Percentiles rank a stretch among this genome's conserved stretches.
Evolutionary conservation across 2,329 filamentous ascomycete species (phyloP).

Genomic region (Helotiales sp.): DNA sequence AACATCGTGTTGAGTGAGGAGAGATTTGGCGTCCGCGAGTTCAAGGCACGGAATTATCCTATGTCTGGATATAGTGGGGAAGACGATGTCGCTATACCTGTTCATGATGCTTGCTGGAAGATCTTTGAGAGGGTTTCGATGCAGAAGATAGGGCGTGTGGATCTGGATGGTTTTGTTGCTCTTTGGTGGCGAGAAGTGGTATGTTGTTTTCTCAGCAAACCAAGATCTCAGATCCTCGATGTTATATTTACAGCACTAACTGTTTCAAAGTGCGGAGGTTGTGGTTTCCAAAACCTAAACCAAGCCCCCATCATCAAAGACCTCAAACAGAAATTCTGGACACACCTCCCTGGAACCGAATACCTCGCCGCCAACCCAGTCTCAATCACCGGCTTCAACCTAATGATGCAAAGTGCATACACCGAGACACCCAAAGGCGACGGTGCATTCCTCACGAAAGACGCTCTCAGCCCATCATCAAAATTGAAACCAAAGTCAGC

Average conservation of each 20-base stretch:
- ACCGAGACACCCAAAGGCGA: background rate
- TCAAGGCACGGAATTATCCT: constrained; percentile 11
- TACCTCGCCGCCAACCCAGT: constrained; percentile 24
- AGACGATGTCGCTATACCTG: constrained; percentile 11
- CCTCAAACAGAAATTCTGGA: constrained; percentile 14
- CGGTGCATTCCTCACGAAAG: constrained; percentile 1
- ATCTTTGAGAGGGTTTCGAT: constrained; percentile 27
- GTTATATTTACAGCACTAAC: too few relatives aligned
- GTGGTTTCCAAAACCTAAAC: constrained; percentile 20
- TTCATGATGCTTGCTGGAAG: constrained; percentile 28
- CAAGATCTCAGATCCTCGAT: too few relatives aligned
- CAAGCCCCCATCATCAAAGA: constrained; percentile 8
- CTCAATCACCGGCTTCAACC: constrained; percentile 20
- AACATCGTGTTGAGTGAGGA: background rate
- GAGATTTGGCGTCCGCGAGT: constrained; percentile 1
- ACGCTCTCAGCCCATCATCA: background rate
- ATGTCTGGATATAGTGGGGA: background rate
- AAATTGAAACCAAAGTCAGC: background rate
- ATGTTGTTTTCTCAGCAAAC: too few relatives aligned
- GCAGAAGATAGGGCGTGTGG: constrained; percentile 21
- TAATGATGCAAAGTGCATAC: constrained; percentile 1
- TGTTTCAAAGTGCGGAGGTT: constrained; percentile 18
- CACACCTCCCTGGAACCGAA: constrained; percentile 23
- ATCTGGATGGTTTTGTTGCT: constrained; percentile 24
- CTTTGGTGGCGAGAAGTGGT: constrained; percentile 23